A percentile compares a stretch with the other conserved stretches of the same genome.
These are phyloP conservation scores for Boletus speciosus DNA, from an alignment of 768 basidiomycete species.

Conservation along the genomic window DNA sequence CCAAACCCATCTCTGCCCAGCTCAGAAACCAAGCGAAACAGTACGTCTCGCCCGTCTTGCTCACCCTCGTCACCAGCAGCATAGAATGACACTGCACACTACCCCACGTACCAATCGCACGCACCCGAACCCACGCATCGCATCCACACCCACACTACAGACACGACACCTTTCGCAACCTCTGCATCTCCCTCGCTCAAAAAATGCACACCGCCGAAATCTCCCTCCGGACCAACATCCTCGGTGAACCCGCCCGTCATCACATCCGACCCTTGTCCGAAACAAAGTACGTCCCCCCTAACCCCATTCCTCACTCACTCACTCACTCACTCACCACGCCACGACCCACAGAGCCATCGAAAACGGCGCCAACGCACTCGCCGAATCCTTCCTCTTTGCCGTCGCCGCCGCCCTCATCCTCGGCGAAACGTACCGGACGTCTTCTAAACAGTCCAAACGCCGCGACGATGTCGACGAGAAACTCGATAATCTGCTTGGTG, in stretches of 20 bases:
- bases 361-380: constrained; percentile 79
- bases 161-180: constrained; percentile 65
- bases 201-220: constrained; percentile 71
- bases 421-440: constrained; percentile 73
- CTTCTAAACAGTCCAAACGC: constrained; percentile 65
- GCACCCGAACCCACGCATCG: not conserved
- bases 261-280: constrained; percentile 76
- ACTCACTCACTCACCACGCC: not conserved
- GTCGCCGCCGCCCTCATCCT: constrained; percentile 74
- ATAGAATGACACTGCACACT: not conserved
- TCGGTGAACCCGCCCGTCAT: constrained; percentile 67
- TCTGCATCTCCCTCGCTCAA: constrained; percentile 76
- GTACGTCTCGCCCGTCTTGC: constrained; percentile 38
- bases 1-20: constrained; percentile 72
- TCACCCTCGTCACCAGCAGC: not conserved
- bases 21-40: constrained; percentile 71
- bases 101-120: not conserved
- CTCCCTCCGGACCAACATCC: constrained; percentile 66
- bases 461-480: constrained; percentile 70
- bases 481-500: constrained; percentile 52
- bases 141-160: constrained; percentile 30
- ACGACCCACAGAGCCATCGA: constrained; percentile 62
- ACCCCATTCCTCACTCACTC: not conserved
- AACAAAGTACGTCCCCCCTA: constrained; percentile 45
- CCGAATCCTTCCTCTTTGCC: constrained; percentile 79